A percentile compares a stretch with the other conserved stretches of the same genome.
These are phyloP conservation scores for Solanum rostratum DNA, from an alignment of 257 asterid genomes.

Conservation along the genomic window DNA sequence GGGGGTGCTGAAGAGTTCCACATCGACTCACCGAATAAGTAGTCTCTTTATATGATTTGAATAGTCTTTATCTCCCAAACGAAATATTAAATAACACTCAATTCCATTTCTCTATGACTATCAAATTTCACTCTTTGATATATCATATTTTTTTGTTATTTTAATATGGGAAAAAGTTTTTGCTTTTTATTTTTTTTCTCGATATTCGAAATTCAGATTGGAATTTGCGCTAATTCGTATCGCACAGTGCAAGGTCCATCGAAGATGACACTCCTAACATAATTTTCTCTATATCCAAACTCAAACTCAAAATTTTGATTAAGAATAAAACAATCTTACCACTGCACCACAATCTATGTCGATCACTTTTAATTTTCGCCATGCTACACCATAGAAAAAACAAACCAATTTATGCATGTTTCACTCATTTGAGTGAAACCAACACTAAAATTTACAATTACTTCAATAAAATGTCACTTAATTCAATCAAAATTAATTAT, in stretches of 20 bases:
- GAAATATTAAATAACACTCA: background rate
- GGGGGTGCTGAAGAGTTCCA: background rate
- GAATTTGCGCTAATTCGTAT: too few relatives aligned
- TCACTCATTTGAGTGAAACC: background rate
- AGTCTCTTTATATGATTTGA: background rate
- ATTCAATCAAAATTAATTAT: background rate
- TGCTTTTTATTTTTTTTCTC: too few relatives aligned
- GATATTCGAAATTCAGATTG: too few relatives aligned
- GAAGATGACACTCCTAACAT: rapidly evolving
- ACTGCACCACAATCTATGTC: too few relatives aligned
- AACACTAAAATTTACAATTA: background rate
- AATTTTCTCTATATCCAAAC: too few relatives aligned
- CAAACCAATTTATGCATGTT: background rate
- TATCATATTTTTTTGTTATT: too few relatives aligned
- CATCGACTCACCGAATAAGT: background rate
- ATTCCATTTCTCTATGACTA: background rate
- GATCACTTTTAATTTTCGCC: background rate
- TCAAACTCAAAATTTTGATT: too few relatives aligned
- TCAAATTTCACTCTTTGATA: background rate
- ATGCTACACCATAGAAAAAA: background rate
- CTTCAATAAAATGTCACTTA: background rate
- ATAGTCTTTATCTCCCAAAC: background rate
- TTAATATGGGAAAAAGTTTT: too few relatives aligned
- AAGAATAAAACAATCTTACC: too few relatives aligned
- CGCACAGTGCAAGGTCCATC: too few relatives aligned